phyloP scores from a whole-genome alignment of 257 asterid species.

The Solanum sparsipilum region DNA sequence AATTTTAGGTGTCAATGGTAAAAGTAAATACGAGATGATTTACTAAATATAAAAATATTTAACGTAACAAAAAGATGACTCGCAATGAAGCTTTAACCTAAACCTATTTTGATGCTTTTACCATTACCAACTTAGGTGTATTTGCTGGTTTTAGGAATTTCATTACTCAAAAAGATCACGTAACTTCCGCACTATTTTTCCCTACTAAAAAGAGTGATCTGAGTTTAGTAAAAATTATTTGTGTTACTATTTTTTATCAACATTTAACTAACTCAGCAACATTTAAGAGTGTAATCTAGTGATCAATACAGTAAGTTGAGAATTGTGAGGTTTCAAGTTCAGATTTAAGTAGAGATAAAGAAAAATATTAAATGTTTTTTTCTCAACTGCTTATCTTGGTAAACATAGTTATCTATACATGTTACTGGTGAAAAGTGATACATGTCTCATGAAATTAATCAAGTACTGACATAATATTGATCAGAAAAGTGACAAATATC shows the following conservation, averaged over 20 bases:
- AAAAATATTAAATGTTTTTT: background rate
- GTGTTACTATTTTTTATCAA: background rate
- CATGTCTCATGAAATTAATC: background rate
- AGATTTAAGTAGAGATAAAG: background rate
- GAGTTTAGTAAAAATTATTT: background rate
- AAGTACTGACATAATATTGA: background rate
- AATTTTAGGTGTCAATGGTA: background rate
- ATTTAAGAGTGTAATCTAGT: background rate
- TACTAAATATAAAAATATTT: too few species aligned
- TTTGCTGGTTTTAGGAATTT: too few species aligned
- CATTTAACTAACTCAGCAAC: rapidly evolving
- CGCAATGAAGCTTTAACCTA: background rate
- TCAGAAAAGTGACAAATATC: background rate
- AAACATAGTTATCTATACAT: background rate
- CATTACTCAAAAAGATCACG: background rate
- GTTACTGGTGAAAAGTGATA: background rate
- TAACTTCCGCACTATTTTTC: rapidly evolving
- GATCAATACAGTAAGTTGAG: background rate
- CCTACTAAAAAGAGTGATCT: background rate
- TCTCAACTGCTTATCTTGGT: background rate
- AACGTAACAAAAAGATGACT: background rate
- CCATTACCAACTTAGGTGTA: background rate
- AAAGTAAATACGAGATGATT: too few species aligned
- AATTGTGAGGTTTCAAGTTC: background rate
- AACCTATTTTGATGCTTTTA: background rate